Base-by-base conservation (phyloP, 2,329 filamentous ascomycete species). In the Arthrobotrys sphaeroides region DNA sequence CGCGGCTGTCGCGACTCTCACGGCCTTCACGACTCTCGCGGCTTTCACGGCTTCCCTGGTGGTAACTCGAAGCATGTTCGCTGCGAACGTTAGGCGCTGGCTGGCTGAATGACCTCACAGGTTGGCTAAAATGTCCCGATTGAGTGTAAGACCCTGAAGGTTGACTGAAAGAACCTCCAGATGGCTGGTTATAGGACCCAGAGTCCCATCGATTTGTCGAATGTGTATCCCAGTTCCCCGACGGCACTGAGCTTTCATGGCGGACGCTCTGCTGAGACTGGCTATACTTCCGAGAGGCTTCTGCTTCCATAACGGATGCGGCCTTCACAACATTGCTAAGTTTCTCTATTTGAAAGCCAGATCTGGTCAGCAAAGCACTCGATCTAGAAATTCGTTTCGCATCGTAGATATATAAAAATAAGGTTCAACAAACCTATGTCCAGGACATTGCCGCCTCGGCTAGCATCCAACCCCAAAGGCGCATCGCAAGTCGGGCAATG, bases 401-500 rank as follows among this genome's bases (percentile, higher is more conserved):
- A 12, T 28, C 20, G 20, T 74, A 77, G 62, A 60, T 28, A 55
- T 36, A 77, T 78, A 78, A 68, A 77, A 18, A 13, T 55, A 49
- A 79, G 79, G 78, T 81, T 78, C 82, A 33, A 84, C 85, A 79
- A 84, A 97, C 94, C 93, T 80, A 97, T 90, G 83, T 97, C 92
- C 79, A 97, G 85, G 64, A 97, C 90, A 85, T 97, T 97, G 78
- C 94, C 94, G 73, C 93, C 93, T 77, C 95, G 88, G 82, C 92
- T 97, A 5, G 93, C 95, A 83, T 99, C 95, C 45, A 99, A 85
- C 77, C 94, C 93, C 61, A 99, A 84, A 18, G 95, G 93, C 78
- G 94, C 91, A 85, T 97, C 91, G 83, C 95, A 99, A 78, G 92
- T 91, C 26, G 95, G 95, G 83, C 95, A 99, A 81, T 93, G 94